These are phyloP conservation scores for Corylus avellana DNA, from an alignment of 306 rosid species.

Conservation along the genomic window DNA sequence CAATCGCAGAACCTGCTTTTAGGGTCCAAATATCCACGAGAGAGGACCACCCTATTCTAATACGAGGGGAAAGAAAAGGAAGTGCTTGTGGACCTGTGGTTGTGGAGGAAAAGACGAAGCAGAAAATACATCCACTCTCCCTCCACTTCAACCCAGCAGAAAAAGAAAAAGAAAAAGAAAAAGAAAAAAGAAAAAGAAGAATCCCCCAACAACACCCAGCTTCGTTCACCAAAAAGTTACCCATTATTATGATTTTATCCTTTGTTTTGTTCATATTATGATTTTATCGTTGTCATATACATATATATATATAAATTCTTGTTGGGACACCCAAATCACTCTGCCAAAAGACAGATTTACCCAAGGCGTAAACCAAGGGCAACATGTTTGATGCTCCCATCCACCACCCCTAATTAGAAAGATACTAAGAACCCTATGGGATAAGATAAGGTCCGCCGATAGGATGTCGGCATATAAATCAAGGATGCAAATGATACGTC, in stretches of 20 bases:
- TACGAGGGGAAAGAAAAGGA: slow-evolving; percentile 23
- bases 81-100: background rate
- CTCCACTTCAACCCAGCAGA: background rate
- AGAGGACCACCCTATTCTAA: slow-evolving; percentile 25
- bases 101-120: slow-evolving; percentile 10
- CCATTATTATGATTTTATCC: background rate
- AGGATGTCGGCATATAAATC: slow-evolving; percentile 36
- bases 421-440: slow-evolving; percentile 32
- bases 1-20: slow-evolving; percentile 29
- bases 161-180: background rate
- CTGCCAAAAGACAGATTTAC: background rate
- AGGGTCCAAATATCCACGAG: slow-evolving; percentile 18
- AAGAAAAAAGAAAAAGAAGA: background rate
- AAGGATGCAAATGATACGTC: background rate
- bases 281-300: slow-evolving; percentile 5
- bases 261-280: background rate
- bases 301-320: too few relatives aligned
- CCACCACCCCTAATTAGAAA: slow-evolving; percentile 45
- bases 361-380: slow-evolving; percentile 5
- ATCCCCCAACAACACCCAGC: slow-evolving; percentile 24
- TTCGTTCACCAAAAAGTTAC: slow-evolving; percentile 9
- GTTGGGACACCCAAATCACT: too few relatives aligned
- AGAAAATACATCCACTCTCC: background rate
- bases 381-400: slow-evolving; percentile 21
- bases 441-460: slow-evolving; percentile 32